These are phyloP conservation scores for Cyberlindnera mississippiensis DNA, from an alignment of 805 yeast species.

Conservation along the genomic window DNA sequence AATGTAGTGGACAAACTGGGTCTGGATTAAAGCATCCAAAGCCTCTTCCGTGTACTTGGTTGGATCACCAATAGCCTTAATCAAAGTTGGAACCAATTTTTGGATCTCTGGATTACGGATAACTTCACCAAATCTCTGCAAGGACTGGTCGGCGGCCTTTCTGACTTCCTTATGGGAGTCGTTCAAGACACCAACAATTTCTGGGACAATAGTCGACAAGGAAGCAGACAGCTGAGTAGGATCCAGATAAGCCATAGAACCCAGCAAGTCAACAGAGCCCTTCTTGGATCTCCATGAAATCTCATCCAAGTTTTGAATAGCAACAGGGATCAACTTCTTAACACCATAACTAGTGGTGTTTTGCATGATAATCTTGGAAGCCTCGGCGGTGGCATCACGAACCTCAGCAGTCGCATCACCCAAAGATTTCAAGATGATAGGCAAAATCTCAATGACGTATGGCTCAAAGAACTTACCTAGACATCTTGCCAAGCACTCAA, in stretches of 20 bases:
- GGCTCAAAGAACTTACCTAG: slow-evolving; percentile 87
- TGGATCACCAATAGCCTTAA: slow-evolving; percentile 95
- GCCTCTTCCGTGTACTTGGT: slow-evolving; percentile 86
- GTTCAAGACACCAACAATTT: slow-evolving; percentile 89
- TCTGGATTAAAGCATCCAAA: slow-evolving; percentile 75
- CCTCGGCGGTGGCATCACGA: slow-evolving; percentile 81
- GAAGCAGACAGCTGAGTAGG: slow-evolving; percentile 92
- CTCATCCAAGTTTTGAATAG: slow-evolving; percentile 80
- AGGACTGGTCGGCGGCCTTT: slow-evolving; percentile 85
- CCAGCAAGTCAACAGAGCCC: slow-evolving; percentile 93
- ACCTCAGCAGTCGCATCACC: slow-evolving; percentile 88
- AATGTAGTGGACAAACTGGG: slow-evolving; percentile 95
- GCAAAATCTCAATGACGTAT: slow-evolving; percentile 83
- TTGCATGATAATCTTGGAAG: slow-evolving; percentile 86
- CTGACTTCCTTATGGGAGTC: slow-evolving; percentile 97
- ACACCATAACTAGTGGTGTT: slow-evolving; percentile 91
- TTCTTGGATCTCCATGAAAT: slow-evolving; percentile 94
- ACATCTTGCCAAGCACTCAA: slow-evolving; percentile 77
- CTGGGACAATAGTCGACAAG: slow-evolving; percentile 87
- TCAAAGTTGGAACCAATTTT: slow-evolving; percentile 76
- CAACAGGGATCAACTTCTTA: slow-evolving; percentile 84
- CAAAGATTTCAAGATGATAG: slow-evolving; percentile 70
- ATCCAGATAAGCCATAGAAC: slow-evolving; percentile 96
- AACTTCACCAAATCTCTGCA: slow-evolving; percentile 93
- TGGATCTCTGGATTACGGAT: slow-evolving; percentile 97